Percentiles rank a stretch among this genome's conserved stretches.
phyloP scores from a whole-genome alignment of 306 rosid genomes.

The Medicago truncatula region MtrunA17r5.0-ANR NC_053045.1:57596001-57596500 shows the following conservation, averaged over 20 bases:
- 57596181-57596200: no score
- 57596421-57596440: slow-evolving; percentile 88
- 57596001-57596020: no score
- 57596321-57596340: slow-evolving; percentile 17
- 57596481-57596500: slow-evolving; percentile 93
- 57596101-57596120: no score
- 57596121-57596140: no score
- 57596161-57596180: no score
- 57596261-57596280: not conserved
- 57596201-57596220: slow-evolving; percentile 20
- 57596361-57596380: slow-evolving; percentile 12
- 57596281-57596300: slow-evolving; percentile 19
- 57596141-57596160: no score
- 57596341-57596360: slow-evolving; percentile 2
- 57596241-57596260: slow-evolving; percentile 23
- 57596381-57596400: slow-evolving; percentile 18
- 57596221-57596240: not conserved
- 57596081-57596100: no score
- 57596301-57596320: slow-evolving; percentile 1
- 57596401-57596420: slow-evolving; percentile 58
- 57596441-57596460: slow-evolving; percentile 87
- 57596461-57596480: slow-evolving; percentile 89
- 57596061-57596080: no score
- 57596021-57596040: not conserved
- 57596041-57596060: not conserved